A percentile compares a stretch with the other conserved stretches of the same genome.
Conservation (phyloP, 495 filamentous ascomycete species). For the Cladorrhinum samala region DNA sequence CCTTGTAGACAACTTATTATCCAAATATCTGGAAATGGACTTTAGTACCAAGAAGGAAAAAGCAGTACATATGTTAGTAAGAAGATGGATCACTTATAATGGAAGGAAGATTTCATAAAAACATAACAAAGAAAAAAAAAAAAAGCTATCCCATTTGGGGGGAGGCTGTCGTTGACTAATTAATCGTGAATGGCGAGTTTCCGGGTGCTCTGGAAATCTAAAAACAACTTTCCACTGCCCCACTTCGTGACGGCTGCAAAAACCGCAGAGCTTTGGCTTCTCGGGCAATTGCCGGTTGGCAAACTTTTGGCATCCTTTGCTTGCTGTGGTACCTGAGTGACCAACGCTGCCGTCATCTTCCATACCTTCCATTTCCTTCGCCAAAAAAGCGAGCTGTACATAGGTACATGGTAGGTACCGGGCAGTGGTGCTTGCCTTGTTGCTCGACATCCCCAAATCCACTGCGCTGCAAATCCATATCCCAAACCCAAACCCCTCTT, state of each 20-base stretch:
- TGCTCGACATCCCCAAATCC: neutral
- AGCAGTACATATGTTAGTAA: too few relatives aligned
- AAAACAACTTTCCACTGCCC: neutral
- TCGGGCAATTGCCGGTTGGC: conserved; percentile 20
- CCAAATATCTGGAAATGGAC: too few relatives aligned
- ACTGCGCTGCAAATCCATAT: conserved; percentile 3
- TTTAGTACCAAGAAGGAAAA: too few relatives aligned
- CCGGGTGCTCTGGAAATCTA: neutral
- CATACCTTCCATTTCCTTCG: conserved; percentile 14
- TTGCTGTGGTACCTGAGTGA: conserved; percentile 31
- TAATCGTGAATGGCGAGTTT: neutral
- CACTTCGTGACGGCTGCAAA: neutral
- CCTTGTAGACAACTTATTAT: too few relatives aligned
- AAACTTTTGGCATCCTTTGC: conserved; percentile 17
- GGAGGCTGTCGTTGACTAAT: neutral
- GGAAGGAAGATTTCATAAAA: too few relatives aligned
- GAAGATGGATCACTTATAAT: too few relatives aligned
- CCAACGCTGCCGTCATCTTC: conserved; percentile 29
- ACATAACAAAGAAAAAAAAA: neutral
- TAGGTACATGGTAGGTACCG: too few relatives aligned
- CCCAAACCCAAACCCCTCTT: conserved; percentile 6
- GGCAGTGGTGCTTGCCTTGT: conserved; percentile 1
- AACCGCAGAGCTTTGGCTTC: conserved; percentile 3
- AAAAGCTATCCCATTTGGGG: neutral
- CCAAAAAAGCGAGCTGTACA: too few relatives aligned